Percentiles rank a stretch among this genome's conserved stretches.
phyloP scores from a whole-genome alignment of 2,329 filamentous ascomycete species.

The Aspergillus sp. region DNA sequence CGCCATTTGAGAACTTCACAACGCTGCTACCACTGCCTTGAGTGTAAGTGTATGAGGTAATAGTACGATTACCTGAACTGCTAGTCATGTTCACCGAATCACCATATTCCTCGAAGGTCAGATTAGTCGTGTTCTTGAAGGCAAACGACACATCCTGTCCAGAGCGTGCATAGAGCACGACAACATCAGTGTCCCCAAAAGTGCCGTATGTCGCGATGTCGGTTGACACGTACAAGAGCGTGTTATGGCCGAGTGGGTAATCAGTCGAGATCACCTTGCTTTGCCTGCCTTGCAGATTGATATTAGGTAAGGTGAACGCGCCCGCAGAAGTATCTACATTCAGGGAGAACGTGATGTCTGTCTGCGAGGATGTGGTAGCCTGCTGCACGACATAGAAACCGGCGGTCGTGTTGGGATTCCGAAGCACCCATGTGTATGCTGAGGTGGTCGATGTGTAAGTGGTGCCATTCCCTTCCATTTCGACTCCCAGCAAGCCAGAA shows the following conservation, averaged over 20 bases:
- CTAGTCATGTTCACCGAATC: conserved; percentile 33
- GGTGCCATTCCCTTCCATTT: conserved; percentile 59
- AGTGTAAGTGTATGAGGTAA: conserved; percentile 48
- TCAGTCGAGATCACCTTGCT: conserved; percentile 59
- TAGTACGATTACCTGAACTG: conserved; percentile 27
- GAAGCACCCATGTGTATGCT: conserved; percentile 55
- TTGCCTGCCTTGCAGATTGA: conserved; percentile 55
- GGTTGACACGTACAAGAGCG: conserved; percentile 54
- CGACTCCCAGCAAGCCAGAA: conserved; percentile 52
- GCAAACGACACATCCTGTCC: conserved; percentile 55
- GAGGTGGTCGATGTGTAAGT: conserved; percentile 44
- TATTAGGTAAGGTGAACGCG: conserved; percentile 40
- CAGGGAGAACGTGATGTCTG: conserved; percentile 50
- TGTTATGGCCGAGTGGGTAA: conserved; percentile 50
- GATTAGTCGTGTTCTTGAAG: conserved; percentile 42
- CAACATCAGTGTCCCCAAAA: conserved; percentile 40
- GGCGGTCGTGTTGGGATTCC: conserved; percentile 52
- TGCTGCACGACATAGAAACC: conserved; percentile 57
- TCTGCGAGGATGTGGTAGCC: conserved; percentile 46
- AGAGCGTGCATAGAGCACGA: conserved; percentile 53
- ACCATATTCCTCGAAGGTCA: conserved; percentile 48
- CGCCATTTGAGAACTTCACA: conserved; percentile 53
- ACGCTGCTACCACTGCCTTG: conserved; percentile 51
- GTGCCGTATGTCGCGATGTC: conserved; percentile 53
- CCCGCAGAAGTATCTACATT: conserved; percentile 53